These are phyloP conservation scores for Pichia gijzeniarum DNA, from an alignment of 805 yeast genomes.

Conservation along the genomic window DNA sequence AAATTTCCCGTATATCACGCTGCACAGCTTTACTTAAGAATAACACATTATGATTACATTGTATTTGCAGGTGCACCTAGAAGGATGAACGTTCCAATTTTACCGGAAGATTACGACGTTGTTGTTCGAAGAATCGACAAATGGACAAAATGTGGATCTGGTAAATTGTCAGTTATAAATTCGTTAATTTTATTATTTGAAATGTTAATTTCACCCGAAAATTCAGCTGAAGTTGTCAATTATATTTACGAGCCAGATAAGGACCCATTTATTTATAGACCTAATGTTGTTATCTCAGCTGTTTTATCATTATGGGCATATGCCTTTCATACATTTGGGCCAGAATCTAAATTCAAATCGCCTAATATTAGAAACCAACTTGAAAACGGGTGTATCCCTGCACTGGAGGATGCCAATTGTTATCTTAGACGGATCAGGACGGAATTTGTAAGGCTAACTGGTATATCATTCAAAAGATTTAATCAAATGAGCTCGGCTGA, in stretches of 20 bases:
- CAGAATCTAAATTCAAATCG: conserved; percentile 35
- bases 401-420: conserved; percentile 40
- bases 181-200: conserved; percentile 52
- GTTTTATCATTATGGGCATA: conserved; percentile 43
- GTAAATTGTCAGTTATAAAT: conserved; percentile 45
- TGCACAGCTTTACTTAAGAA: conserved; percentile 55
- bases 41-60: conserved; percentile 67
- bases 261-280: conserved; percentile 29
- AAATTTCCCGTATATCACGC: conserved; percentile 61
- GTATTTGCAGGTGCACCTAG: conserved; percentile 74
- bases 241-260: conserved; percentile 31
- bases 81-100: conserved; percentile 58
- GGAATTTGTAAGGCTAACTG: conserved; percentile 28
- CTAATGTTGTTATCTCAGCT: conserved; percentile 34
- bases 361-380: conserved; percentile 7
- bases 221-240: conserved; percentile 23
- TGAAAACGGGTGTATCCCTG: conserved; percentile 9
- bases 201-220: conserved; percentile 37
- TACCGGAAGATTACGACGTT: conserved; percentile 42
- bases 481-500: conserved; percentile 13
- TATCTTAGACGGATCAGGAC: conserved; percentile 42
- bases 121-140: conserved; percentile 40
- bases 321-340: conserved; percentile 40
- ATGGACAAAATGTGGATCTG: conserved; percentile 41
- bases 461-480: conserved; percentile 24